These are phyloP conservation scores for Vanrija sp. DNA, from an alignment of 1,284 basidiomycete genomes.

Conservation along the genomic window DNA sequence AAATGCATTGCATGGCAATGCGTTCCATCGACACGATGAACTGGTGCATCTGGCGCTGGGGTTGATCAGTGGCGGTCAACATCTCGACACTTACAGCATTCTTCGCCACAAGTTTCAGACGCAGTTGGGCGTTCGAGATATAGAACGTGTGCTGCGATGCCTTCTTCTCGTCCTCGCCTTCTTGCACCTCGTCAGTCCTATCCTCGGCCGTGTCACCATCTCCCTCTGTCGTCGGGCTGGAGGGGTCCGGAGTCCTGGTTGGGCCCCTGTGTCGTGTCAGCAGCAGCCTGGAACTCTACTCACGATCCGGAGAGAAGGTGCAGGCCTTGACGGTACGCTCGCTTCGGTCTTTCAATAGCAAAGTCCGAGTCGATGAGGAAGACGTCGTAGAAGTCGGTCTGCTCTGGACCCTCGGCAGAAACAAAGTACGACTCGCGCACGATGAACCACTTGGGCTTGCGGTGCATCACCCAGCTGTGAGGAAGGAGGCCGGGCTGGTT, in stretches of 20 bases:
- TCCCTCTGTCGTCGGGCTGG: conserved; percentile 4
- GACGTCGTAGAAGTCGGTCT: conserved; percentile 83
- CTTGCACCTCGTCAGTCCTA: conserved; percentile 13
- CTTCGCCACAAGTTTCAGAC: conserved; percentile 79
- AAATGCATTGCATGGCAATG: conserved; percentile 71
- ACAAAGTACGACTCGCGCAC: conserved; percentile 91
- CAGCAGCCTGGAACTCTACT: not conserved
- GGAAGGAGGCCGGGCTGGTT: conserved; percentile 50
- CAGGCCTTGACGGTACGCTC: conserved; percentile 44
- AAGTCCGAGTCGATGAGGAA: conserved; percentile 92
- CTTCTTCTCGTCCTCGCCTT: conserved; percentile 33
- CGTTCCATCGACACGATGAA: conserved; percentile 92
- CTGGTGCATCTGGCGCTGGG: conserved; percentile 89
- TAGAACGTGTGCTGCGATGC: conserved; percentile 81
- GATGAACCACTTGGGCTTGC: conserved; percentile 83
- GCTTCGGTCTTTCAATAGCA: conserved; percentile 61
- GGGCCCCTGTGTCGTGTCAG: not conserved
- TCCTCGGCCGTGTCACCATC: conserved; percentile 9
- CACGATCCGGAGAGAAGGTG: conserved; percentile 30
- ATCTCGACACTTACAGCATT: conserved; percentile 63
- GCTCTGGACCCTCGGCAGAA: conserved; percentile 76
- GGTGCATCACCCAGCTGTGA: conserved; percentile 61
- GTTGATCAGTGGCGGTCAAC: not conserved
- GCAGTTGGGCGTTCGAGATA: conserved; percentile 84
- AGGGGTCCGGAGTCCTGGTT: not conserved